A percentile compares a stretch with the other conserved stretches of the same genome.
Conservation (phyloP, 2,329 filamentous ascomycete species). For the Fusarium oligoseptatum region DNA sequence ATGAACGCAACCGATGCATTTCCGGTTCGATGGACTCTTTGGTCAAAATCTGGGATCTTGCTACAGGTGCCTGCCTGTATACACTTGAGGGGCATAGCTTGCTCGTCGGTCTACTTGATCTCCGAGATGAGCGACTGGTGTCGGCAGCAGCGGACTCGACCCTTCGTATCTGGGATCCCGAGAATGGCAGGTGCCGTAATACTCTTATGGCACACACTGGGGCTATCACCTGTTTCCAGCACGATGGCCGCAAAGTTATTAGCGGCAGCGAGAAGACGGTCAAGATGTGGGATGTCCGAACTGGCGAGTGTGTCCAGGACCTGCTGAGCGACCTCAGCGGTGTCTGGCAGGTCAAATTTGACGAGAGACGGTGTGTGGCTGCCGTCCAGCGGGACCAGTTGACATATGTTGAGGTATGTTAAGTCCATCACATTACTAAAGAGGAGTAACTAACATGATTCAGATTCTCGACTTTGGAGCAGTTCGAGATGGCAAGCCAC, state of each 20-base stretch:
- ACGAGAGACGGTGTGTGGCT: constrained; percentile 93
- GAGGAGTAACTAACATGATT: constrained; percentile 4
- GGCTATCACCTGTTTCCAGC: constrained; percentile 98
- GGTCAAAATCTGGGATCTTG: constrained; percentile 97
- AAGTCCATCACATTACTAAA: neutral
- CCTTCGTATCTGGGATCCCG: constrained; percentile 95
- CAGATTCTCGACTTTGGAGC: constrained; percentile 98
- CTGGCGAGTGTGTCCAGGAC: constrained; percentile 92
- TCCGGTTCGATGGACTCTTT: constrained; percentile 98
- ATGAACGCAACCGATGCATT: constrained; percentile 92
- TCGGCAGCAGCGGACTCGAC: constrained; percentile 97
- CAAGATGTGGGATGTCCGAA: constrained; percentile 98
- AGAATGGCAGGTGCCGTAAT: constrained; percentile 89
- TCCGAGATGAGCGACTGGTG: constrained; percentile 90
- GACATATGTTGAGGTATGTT: constrained; percentile 94
- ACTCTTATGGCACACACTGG: constrained; percentile 94
- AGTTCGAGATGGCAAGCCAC: constrained; percentile 85
- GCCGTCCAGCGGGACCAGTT: constrained; percentile 93
- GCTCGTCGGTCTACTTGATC: constrained; percentile 90
- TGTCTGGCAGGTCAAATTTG: constrained; percentile 99
- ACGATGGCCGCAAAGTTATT: constrained; percentile 96
- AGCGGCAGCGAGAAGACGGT: constrained; percentile 94
- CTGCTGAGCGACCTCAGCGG: constrained; percentile 92
- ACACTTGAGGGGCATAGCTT: constrained; percentile 94
- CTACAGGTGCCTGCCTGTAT: constrained; percentile 85